Evolutionary conservation across 495 filamentous ascomycete genomes (phyloP), one percentile per base, ranked within the genome.

Genomic region (Thermothielavioides terrestris): DNA sequence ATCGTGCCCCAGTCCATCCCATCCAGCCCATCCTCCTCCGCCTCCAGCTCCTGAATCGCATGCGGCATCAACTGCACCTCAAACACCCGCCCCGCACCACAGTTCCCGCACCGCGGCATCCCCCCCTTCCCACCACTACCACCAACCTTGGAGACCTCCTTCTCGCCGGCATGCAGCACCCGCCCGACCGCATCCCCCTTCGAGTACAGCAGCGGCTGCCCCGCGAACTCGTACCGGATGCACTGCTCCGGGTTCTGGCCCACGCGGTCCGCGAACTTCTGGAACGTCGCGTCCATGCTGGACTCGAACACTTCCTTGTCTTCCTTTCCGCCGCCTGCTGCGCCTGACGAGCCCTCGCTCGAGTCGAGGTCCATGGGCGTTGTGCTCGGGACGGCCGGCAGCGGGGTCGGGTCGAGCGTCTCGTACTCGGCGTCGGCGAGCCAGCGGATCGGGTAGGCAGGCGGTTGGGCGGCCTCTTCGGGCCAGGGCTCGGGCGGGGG

Each of bases 1-100:
- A 99, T 75, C 12, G 86, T 95, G 0, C 94, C 94, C 92, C 92
- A 99, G 57, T 99, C 92, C 92, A 99, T 96, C 0, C 94, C 92
- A 32, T 91, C 88, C 45, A 95, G 61, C 11, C 80, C 78, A 53
- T 78, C 70, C 49, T 88, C 82, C 4, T 87, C 87, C 6, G 73
- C 80, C 70, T 98, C 92, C 41, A 98, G 71, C 73, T 92, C 83
- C 50, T 78, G 78, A 62, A 98, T 98, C 3, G 89, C 85, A 62
- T 94, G 86, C 48, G 92, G 92, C 59, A 83, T 86, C 59, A 97
- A 67, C 74, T 98, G 92, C 31, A 92, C 71, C 64, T 76, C 73
- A 65, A 97, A 97, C n/a, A 85, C 79, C 43, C 92, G 80, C 26
- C 71, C 65, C 0, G 75, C 77, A 6, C 82, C 83, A 64, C 92